Evolutionary conservation across 805 yeast species (phyloP).

Genomic region (Ogataea methylovora): DNA sequence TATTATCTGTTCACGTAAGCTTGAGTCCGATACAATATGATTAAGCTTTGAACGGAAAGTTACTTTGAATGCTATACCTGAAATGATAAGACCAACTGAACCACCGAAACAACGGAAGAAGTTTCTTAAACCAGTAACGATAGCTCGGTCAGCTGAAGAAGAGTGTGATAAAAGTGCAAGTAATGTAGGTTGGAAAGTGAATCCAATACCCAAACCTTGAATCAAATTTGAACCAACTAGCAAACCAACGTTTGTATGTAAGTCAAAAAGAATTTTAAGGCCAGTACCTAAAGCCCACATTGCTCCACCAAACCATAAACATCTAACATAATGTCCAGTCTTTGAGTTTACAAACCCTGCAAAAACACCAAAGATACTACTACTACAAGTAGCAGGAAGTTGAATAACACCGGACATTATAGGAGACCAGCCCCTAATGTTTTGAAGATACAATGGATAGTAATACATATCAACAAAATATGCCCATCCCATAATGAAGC

Average conservation of each 20-base stretch:
- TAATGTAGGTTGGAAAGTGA: conserved; percentile 42
- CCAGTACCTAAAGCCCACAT: conserved; percentile 34
- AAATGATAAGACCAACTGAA: conserved; percentile 37
- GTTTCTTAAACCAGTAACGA: conserved; percentile 45
- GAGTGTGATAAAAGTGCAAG: conserved; percentile 44
- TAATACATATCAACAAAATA: conserved; percentile 39
- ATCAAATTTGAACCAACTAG: conserved; percentile 27
- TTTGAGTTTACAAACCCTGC: conserved; percentile 36
- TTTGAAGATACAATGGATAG: conserved; percentile 38
- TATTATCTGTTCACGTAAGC: conserved; percentile 1
- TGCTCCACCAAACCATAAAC: conserved; percentile 20
- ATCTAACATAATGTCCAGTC: conserved; percentile 31
- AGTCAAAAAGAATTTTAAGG: conserved; percentile 25
- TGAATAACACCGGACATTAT: conserved; percentile 33
- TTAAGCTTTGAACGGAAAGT: conserved; percentile 4
- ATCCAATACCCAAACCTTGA: conserved; percentile 36
- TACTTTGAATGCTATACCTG: conserved; percentile 8
- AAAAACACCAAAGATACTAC: conserved; percentile 27
- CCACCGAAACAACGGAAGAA: conserved; percentile 50
- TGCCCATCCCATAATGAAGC: conserved; percentile 38
- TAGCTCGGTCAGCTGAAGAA: conserved; percentile 40
- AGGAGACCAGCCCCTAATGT: conserved; percentile 31
- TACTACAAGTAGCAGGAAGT: conserved; percentile 30
- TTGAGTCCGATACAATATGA: background rate
- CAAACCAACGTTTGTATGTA: conserved; percentile 22